Evolutionary conservation across 768 basidiomycete species (phyloP), one percentile per base, ranked within the genome.

Genomic region (Royoungia palumana): DNA sequence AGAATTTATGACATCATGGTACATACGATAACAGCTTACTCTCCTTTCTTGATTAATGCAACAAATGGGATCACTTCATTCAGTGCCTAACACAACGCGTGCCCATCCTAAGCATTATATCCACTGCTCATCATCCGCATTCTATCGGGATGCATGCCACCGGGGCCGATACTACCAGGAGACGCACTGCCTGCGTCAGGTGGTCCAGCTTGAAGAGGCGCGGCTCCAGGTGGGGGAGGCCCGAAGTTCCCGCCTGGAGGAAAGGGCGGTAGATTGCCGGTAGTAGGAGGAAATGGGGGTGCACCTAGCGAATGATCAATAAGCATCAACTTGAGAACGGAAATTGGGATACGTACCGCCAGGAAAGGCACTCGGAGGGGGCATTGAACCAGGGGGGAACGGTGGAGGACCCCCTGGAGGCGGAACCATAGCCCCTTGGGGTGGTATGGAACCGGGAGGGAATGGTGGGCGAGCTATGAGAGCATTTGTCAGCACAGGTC

Each of bases 91-190:
- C n/a, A n/a, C n/a, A n/a, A n/a, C n/a, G n/a, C 16, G 34, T 13
- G 35, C 19, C 34, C 12, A 22, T 19, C 14, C 21, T 30, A 12
- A 2, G 16, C 16, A 39, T 7, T 19, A 4, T 41, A 37, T 35
- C 68, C 57, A 43, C 51, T 38, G 28, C 67, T 76, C 83, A 92
- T 81, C 89, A 92, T 90, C 50, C 87, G 76, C 66, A 88, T 58
- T 50, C 89, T 78, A 68, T 92, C 89, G 10, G 89, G 89, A 64
- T 92, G 89, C 55, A 92, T 90, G n/a, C 76, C 77, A n/a, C 75
- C 81, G 36, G 85, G 82, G 17, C 77, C 77, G 17, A 64, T 65
- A 57, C 55, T 65, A 19, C 64, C 64, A 5, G 76, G 69, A 40
- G 47, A 2, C 3, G 52, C 63, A 35, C 54, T 58, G 22, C 55